Evolutionary conservation across 2,329 filamentous ascomycete species (phyloP).

Genomic region (Hypoxylon sp.): DNA sequence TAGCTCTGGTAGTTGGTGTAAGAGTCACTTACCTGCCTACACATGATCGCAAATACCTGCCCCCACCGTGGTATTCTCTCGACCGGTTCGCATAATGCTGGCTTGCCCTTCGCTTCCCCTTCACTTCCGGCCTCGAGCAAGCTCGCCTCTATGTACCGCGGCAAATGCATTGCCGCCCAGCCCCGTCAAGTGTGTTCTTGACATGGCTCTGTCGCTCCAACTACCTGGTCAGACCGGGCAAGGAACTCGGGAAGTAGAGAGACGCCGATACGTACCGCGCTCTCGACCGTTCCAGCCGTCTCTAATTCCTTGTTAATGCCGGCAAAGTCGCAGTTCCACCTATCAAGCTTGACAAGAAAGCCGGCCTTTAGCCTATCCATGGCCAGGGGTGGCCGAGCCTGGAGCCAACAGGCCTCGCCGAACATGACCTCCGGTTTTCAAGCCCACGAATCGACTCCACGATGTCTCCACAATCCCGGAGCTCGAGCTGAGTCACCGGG

Average conservation of each 20-base stretch:
- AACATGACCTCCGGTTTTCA: neutral
- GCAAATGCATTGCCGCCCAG: slow-evolving; percentile 24
- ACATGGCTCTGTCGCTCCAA: neutral
- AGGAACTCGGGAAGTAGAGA: neutral
- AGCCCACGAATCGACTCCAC: neutral
- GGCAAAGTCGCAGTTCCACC: too few species aligned
- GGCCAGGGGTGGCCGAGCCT: too few species aligned
- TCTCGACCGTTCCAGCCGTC: too few species aligned
- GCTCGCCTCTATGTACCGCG: slow-evolving; percentile 4
- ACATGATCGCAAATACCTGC: slow-evolving; percentile 34
- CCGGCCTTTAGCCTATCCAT: too few species aligned
- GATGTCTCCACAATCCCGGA: slow-evolving; percentile 2
- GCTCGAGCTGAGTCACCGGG: neutral
- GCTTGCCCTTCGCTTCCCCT: slow-evolving; percentile 5
- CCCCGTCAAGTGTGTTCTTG: slow-evolving; percentile 22
- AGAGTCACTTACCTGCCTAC: slow-evolving; percentile 19
- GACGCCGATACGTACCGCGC: neutral
- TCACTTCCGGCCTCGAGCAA: slow-evolving; percentile 1
- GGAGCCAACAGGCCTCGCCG: too few species aligned
- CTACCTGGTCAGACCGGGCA: neutral
- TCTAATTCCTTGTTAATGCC: too few species aligned
- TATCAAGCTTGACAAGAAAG: too few species aligned
- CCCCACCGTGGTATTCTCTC: slow-evolving; percentile 14
- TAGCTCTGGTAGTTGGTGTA: slow-evolving; percentile 1
- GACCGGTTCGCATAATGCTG: neutral